Conservation (phyloP, 2,329 filamentous ascomycete species). For the Fusarium devonianum region DNA sequence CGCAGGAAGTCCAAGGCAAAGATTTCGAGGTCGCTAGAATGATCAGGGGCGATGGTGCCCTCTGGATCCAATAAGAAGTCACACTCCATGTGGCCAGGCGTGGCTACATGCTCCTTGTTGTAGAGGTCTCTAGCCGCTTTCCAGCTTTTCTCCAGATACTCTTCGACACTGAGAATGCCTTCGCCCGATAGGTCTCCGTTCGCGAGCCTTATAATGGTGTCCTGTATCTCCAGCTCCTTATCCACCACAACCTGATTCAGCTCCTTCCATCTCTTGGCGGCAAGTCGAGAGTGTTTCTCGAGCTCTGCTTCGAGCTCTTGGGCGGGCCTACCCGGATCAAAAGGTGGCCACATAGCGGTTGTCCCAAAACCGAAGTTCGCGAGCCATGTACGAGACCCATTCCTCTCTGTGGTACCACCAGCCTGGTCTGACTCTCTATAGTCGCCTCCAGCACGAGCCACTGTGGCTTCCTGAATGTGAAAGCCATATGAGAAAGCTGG, state of each 20-base stretch:
- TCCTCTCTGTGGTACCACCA: too few relatives aligned
- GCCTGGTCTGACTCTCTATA: too few relatives aligned
- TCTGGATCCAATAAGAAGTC: slow-evolving; percentile 24
- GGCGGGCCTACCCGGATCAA: slow-evolving; percentile 14
- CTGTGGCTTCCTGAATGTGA: too few relatives aligned
- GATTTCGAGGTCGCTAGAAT: slow-evolving; percentile 27
- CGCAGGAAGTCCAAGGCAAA: slow-evolving; percentile 33
- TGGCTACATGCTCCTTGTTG: slow-evolving; percentile 9
- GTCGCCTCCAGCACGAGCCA: too few relatives aligned
- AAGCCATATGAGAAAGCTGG: too few relatives aligned
- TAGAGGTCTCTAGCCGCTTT: slow-evolving; percentile 10
- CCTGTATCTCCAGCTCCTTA: slow-evolving; percentile 21
- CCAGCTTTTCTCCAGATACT: slow-evolving; percentile 17
- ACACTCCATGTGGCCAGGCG: slow-evolving; percentile 4
- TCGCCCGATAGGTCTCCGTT: neutral
- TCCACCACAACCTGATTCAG: slow-evolving; percentile 10
- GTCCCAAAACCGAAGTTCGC: slow-evolving; percentile 3
- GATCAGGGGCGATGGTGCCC: slow-evolving; percentile 13
- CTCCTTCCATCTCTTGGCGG: slow-evolving; percentile 6
- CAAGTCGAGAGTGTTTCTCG: neutral
- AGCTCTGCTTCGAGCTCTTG: neutral
- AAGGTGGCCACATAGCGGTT: slow-evolving; percentile 23
- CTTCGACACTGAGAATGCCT: slow-evolving; percentile 4
- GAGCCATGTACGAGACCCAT: neutral
- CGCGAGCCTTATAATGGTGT: slow-evolving; percentile 13